Evolutionary conservation across 768 basidiomycete species (phyloP).

Genomic region (Amanita brunnescens): DNA sequence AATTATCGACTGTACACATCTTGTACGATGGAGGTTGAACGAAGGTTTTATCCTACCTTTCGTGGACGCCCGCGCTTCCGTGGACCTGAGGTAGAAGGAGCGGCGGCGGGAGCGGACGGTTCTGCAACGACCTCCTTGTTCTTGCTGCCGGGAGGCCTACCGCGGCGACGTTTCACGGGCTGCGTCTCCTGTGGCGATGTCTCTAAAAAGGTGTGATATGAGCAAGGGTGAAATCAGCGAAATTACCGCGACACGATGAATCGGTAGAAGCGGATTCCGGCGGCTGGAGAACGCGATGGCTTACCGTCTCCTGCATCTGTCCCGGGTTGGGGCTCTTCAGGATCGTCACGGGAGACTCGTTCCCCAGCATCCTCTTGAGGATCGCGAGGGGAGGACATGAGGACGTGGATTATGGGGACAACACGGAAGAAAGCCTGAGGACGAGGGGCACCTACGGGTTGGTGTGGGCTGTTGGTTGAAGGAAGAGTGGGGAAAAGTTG

Average conservation of each 20-base stretch:
- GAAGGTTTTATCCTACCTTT: constrained; percentile 36
- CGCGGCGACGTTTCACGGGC: constrained; percentile 69
- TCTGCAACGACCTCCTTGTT: constrained; percentile 38
- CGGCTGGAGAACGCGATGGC: constrained; percentile 15
- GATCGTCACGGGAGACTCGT: constrained; percentile 51
- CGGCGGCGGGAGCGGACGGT: constrained; percentile 23
- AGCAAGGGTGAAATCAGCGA: constrained; percentile 25
- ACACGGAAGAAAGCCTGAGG: constrained; percentile 15
- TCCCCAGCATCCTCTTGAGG: constrained; percentile 46
- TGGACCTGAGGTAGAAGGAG: constrained; percentile 26
- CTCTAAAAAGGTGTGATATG: constrained; percentile 21
- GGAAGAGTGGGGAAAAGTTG: constrained; percentile 50
- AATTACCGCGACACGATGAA: constrained; percentile 18
- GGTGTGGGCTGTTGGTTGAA: constrained; percentile 28
- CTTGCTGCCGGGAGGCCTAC: constrained; percentile 87
- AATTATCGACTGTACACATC: constrained; percentile 12
- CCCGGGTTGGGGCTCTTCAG: constrained; percentile 36
- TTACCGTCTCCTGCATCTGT: constrained; percentile 33
- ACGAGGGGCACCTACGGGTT: constrained; percentile 19
- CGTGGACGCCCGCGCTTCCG: constrained; percentile 63
- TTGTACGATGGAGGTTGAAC: constrained; percentile 7
- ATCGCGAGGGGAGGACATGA: constrained; percentile 54
- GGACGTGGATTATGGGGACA: constrained; percentile 20
- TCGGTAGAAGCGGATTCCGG: constrained; percentile 8
- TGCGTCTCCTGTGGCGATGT: constrained; percentile 21